Conservation (phyloP, 164 flowering plant species). For the Vitis amurensis region DNA sequence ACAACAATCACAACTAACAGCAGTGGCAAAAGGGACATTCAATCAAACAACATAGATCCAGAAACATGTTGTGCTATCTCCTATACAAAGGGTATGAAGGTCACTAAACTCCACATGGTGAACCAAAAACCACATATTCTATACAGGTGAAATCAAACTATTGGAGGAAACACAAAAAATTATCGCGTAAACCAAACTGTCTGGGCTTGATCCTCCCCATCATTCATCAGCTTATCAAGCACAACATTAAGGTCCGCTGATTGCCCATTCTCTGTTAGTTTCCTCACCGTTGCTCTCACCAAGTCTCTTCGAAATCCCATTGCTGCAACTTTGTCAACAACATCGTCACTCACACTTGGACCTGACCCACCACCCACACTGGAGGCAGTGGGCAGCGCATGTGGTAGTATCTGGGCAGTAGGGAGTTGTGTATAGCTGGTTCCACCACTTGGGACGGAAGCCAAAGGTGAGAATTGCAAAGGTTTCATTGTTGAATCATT, state of each 20-base stretch:
- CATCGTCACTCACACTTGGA: constrained; percentile 28
- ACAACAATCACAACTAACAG: too few relatives aligned
- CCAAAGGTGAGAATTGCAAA: not conserved
- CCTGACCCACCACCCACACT: constrained; percentile 15
- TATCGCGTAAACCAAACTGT: not conserved
- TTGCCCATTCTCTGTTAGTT: constrained; percentile 27
- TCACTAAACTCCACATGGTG: too few relatives aligned
- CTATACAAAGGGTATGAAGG: too few relatives aligned
- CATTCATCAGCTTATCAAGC: constrained; percentile 30
- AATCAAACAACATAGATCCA: too few relatives aligned
- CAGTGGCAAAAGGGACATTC: too few relatives aligned
- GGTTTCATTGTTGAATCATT: constrained; percentile 8
- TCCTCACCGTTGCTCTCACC: constrained; percentile 32
- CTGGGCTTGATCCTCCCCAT: constrained; percentile 1
- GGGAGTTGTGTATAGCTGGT: constrained; percentile 16
- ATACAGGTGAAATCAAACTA: not conserved
- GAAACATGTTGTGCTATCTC: too few relatives aligned
- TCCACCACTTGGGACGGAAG: constrained; percentile 2
- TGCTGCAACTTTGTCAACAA: constrained; percentile 29
- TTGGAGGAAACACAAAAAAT: not conserved
- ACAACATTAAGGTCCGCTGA: constrained; percentile 34
- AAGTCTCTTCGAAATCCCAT: constrained; percentile 42
- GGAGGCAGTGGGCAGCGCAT: constrained; percentile 36
- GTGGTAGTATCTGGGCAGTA: constrained; percentile 20
- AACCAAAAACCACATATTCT: not conserved